A percentile compares a stretch with the other conserved stretches of the same genome.
Evolutionary conservation across 768 basidiomycete genomes (phyloP).

Genomic region (Tylopilus balloui): DNA sequence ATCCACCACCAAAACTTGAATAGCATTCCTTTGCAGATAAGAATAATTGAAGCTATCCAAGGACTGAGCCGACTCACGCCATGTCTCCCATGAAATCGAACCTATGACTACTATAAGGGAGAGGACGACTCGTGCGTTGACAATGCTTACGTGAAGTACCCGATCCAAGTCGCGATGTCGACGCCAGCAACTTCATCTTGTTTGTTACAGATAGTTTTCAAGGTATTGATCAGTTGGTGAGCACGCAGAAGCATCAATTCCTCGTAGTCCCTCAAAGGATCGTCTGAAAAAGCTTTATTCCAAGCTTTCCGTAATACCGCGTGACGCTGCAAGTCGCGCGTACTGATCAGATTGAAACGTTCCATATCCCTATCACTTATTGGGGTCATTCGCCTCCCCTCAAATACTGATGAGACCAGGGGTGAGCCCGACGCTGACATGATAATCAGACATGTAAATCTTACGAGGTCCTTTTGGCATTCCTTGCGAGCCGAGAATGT

Average conservation of each 20-base stretch:
- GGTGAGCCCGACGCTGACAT: constrained; percentile 1
- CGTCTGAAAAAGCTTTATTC: constrained; percentile 29
- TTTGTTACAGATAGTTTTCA: constrained; percentile 12
- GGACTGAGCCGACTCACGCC: constrained; percentile 19
- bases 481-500: constrained; percentile 25
- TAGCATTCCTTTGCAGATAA: not conserved
- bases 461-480: constrained; percentile 30
- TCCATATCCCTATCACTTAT: constrained; percentile 10
- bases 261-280: constrained; percentile 27
- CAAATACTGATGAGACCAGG: constrained; percentile 12
- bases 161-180: constrained; percentile 20
- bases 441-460: constrained; percentile 2
- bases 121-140: not conserved
- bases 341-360: constrained; percentile 13
- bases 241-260: constrained; percentile 22
- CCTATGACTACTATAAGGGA: constrained; percentile 6
- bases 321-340: constrained; percentile 21
- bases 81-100: constrained; percentile 30
- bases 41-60: not conserved
- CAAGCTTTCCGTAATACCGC: constrained; percentile 27
- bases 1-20: constrained; percentile 36
- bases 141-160: constrained; percentile 20
- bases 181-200: constrained; percentile 7
- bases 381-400: constrained; percentile 21
- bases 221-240: constrained; percentile 14